Base-by-base conservation (phyloP, 768 basidiomycete genomes). In the Suillus bovinus region DNA sequence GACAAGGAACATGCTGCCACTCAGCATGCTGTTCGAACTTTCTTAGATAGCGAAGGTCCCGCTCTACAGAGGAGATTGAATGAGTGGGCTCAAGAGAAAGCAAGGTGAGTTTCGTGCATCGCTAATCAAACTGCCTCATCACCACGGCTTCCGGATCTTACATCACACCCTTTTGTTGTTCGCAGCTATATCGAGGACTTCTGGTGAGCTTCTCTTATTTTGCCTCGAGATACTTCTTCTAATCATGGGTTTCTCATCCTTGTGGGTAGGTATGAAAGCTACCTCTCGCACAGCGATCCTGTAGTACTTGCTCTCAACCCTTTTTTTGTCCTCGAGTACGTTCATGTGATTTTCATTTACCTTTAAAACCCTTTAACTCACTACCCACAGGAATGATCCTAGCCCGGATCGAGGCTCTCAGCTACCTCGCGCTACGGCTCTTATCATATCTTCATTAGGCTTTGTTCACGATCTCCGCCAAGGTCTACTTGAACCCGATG, bases 321-420 rank as follows among this genome's bases (percentile, higher is more conserved):
- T 0, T 99, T 95, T 82, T 99, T 99, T 73, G 92, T 98, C 7
- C 87, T 99, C 66, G 94, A 97, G 94, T 96, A 71, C 63, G 93
- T 27, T 27, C 24, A 24, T 39, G 54, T 59, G 10, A 31, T 17
- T 34, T 20, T 8, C 52, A 31, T 20, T 27, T 34, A 1, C 33
- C 9, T 6, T 54, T 24, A 17, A 57, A 14, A 3, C 20, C 58
- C 27, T 58, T 36, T 39, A 38, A 24, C 27, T 24, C 24, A 55
- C 4, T 27, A 54, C 53, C 55, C 9, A 4, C 71, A 96, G 93
- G 75, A 90, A 97, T 71, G 94, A 96, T 73, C 95, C 95, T 0
- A 94, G 90, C 0, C 94, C 96, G 0, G 85, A 91, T 67, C 86
- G 90, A 38, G 88, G 92, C 34, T 79, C 88, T 14, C 96, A 99